Percentiles rank a stretch among this genome's conserved stretches.
These are phyloP conservation scores for Leptosphaerulina australis DNA, from an alignment of 2,329 filamentous ascomycete genomes.

Conservation along the genomic window DNA sequence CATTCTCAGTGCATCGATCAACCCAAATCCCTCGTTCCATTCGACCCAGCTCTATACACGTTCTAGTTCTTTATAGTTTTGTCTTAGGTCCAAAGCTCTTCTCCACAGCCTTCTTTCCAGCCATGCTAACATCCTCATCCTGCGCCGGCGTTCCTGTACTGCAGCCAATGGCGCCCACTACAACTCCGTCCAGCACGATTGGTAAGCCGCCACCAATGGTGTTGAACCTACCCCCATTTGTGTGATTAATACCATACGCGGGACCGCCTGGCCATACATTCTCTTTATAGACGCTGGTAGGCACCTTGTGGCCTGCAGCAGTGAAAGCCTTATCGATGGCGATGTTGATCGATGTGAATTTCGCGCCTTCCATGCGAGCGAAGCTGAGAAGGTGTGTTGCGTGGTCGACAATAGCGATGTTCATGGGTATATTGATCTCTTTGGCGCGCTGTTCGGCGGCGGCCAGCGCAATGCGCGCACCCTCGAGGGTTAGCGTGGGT, in stretches of 20 bases:
- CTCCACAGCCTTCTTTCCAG: conserved; percentile 57
- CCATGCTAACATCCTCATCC: conserved; percentile 60
- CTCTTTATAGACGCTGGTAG: conserved; percentile 61
- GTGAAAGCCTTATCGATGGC: conserved; percentile 68
- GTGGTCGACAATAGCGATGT: conserved; percentile 57
- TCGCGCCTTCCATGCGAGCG: conserved; percentile 55
- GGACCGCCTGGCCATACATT: conserved; percentile 60
- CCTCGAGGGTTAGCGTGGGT: conserved; percentile 44
- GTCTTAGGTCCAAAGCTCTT: conserved; percentile 46
- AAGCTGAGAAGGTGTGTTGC: conserved; percentile 56
- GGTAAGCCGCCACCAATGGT: conserved; percentile 62
- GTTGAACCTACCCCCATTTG: conserved; percentile 60
- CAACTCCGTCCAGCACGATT: conserved; percentile 54
- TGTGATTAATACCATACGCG: conserved; percentile 59
- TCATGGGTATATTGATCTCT: conserved; percentile 52
- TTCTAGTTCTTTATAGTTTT: conserved; percentile 48
- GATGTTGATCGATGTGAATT: conserved; percentile 62
- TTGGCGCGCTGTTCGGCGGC: conserved; percentile 47
- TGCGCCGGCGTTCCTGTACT: conserved; percentile 61
- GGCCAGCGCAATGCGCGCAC: conserved; percentile 44
- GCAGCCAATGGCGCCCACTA: conserved; percentile 62
- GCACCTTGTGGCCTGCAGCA: conserved; percentile 60
- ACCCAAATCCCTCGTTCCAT: no score
- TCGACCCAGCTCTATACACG: no score
- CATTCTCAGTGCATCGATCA: no score